Conservation (phyloP, 495 filamentous ascomycete species). For the Aspergillus haitiensis region DNA sequence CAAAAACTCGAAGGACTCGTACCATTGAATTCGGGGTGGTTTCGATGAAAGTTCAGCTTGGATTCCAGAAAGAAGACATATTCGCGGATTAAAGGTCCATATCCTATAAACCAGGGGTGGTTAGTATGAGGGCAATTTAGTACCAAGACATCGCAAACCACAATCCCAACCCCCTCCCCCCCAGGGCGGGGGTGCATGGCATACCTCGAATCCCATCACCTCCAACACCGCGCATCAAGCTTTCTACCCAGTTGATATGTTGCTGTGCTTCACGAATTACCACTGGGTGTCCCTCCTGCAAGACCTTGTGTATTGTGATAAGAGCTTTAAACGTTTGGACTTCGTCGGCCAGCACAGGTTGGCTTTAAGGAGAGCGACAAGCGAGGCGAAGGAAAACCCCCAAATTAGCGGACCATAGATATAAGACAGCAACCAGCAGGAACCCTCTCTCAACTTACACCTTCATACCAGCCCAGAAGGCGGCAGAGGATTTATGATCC, state of each 20-base stretch:
- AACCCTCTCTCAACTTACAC: constrained; percentile 59
- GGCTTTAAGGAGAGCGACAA: constrained; percentile 49
- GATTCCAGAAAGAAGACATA: constrained; percentile 93
- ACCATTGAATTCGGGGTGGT: constrained; percentile 98
- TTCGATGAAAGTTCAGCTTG: constrained; percentile 89
- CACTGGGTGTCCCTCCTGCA: constrained; percentile 92
- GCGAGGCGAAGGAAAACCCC: neutral
- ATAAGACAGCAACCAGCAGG: neutral
- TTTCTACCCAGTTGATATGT: constrained; percentile 89
- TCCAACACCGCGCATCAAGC: constrained; percentile 77
- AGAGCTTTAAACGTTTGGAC: constrained; percentile 92
- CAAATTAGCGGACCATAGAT: constrained; percentile 10
- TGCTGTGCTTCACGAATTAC: constrained; percentile 86
- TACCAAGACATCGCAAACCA: constrained; percentile 13
- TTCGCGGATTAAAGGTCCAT: constrained; percentile 87
- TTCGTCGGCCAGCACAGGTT: constrained; percentile 94
- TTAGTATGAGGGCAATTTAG: neutral
- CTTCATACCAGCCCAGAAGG: constrained; percentile 99
- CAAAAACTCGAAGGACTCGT: constrained; percentile 26
- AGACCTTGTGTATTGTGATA: constrained; percentile 91
- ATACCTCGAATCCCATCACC: constrained; percentile 82
- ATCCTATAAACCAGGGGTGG: constrained; percentile 55
- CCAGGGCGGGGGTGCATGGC: constrained; percentile 2
- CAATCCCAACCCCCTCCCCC: constrained; percentile 5
- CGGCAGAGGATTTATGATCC: constrained; percentile 96